Conservation (phyloP, 176 grass and related monocot genomes). For the Hordeum vulgare region DNA sequence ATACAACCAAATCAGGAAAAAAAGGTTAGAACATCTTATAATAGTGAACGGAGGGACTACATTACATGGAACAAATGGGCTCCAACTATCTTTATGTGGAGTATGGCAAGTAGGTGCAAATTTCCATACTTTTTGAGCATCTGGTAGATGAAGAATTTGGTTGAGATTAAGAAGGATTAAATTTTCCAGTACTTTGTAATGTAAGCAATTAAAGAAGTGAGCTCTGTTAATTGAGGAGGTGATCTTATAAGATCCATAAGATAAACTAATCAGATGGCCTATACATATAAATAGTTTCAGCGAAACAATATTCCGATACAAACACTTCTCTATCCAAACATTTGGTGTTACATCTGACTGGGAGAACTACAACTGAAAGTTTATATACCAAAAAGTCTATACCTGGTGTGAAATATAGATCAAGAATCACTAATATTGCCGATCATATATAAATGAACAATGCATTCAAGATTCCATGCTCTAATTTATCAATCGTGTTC, state of each 20-base stretch:
- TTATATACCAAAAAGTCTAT: neutral
- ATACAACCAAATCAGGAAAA: too few relatives aligned
- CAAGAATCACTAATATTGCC: neutral
- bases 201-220: neutral
- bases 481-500: slow-evolving; percentile 6
- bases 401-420: neutral
- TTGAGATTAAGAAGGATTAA: neutral
- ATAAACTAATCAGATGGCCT: neutral
- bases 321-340: neutral
- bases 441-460: neutral
- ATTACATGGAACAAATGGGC: neutral
- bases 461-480: neutral
- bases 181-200: neutral
- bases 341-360: neutral
- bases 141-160: neutral
- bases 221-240: neutral
- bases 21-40: too few relatives aligned
- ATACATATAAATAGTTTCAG: neutral
- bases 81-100: neutral
- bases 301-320: neutral
- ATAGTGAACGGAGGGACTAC: too few relatives aligned
- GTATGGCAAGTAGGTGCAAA: neutral
- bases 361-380: neutral
- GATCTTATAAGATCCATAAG: neutral
- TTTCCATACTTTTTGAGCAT: neutral